Conservation (phyloP, 2,329 filamentous ascomycete genomes). For the Colletotrichum eremochloae region DNA sequence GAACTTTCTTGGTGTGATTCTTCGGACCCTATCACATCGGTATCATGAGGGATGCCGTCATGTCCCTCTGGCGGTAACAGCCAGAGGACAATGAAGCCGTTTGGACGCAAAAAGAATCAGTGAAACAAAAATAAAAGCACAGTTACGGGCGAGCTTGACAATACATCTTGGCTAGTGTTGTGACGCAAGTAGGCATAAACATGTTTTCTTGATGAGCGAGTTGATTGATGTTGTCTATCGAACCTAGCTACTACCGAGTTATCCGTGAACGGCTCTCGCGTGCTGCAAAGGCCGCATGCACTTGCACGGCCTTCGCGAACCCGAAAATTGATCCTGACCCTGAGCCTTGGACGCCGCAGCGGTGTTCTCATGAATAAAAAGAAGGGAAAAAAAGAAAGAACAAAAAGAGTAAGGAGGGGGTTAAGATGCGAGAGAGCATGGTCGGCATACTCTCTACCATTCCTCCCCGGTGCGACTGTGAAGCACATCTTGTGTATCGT, state of each 20-base stretch:
- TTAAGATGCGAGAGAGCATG: neutral
- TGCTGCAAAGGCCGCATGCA: neutral
- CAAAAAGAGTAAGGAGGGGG: neutral
- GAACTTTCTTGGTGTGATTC: neutral
- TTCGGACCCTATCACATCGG: neutral
- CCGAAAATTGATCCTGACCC: neutral
- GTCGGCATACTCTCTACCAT: neutral
- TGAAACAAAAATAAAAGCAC: neutral
- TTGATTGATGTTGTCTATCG: neutral
- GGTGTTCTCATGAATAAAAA: neutral
- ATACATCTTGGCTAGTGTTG: neutral
- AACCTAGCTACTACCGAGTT: neutral
- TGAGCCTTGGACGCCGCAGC: neutral
- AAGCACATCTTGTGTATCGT: conserved; percentile 33
- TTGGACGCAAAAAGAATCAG: neutral
- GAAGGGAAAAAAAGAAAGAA: neutral
- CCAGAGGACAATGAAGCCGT: neutral
- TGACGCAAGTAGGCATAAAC: neutral
- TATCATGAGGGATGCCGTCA: too few relatives aligned
- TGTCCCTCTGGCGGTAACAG: neutral
- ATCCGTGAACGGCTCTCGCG: neutral
- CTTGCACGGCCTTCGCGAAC: neutral
- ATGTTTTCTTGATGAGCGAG: neutral
- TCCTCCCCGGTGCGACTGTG: conserved; percentile 13
- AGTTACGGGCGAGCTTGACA: neutral